Percentiles rank a stretch among this genome's conserved stretches.
Conservation (phyloP, 1,284 basidiomycete genomes). For the Moesziomyces antarcticus region DNA sequence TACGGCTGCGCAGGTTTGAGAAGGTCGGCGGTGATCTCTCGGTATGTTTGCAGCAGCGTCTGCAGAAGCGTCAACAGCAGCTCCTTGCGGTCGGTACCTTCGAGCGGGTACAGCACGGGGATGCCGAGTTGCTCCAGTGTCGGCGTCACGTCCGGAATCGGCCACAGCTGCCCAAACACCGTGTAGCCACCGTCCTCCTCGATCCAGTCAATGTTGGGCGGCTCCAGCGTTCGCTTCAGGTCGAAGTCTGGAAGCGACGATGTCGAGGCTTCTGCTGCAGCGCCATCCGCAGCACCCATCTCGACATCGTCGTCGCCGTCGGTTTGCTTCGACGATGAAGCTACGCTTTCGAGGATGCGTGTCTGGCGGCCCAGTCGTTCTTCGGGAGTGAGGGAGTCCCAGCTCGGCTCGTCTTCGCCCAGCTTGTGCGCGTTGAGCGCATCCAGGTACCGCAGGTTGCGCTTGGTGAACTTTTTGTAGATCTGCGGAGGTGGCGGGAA, state of each 20-base stretch:
- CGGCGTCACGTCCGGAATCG: conserved; percentile 58
- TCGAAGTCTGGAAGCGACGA: conserved; percentile 50
- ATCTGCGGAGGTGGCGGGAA: conserved; percentile 60
- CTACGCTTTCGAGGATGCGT: conserved; percentile 15
- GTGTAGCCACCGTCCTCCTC: conserved; percentile 64
- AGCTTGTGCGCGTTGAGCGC: conserved; percentile 35
- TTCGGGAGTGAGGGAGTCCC: conserved; percentile 20
- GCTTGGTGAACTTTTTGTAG: conserved; percentile 53
- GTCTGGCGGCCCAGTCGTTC: conserved; percentile 33
- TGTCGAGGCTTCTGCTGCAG: neutral
- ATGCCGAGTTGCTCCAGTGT: conserved; percentile 58
- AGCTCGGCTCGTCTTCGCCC: conserved; percentile 19
- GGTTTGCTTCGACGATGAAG: neutral
- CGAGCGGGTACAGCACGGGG: conserved; percentile 48
- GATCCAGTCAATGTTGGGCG: conserved; percentile 63
- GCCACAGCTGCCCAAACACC: conserved; percentile 64
- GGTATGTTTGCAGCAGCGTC: conserved; percentile 65
- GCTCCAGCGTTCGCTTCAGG: conserved; percentile 44
- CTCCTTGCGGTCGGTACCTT: conserved; percentile 37
- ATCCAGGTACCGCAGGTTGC: conserved; percentile 45
- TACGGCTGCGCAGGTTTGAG: conserved; percentile 59
- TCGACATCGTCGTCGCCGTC: conserved; percentile 13
- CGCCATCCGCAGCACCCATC: conserved; percentile 8
- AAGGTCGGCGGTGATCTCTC: conserved; percentile 52
- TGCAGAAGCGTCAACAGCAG: conserved; percentile 56